phyloP scores from a whole-genome alignment of 805 yeast species.

The Candida chilensis region DNA sequence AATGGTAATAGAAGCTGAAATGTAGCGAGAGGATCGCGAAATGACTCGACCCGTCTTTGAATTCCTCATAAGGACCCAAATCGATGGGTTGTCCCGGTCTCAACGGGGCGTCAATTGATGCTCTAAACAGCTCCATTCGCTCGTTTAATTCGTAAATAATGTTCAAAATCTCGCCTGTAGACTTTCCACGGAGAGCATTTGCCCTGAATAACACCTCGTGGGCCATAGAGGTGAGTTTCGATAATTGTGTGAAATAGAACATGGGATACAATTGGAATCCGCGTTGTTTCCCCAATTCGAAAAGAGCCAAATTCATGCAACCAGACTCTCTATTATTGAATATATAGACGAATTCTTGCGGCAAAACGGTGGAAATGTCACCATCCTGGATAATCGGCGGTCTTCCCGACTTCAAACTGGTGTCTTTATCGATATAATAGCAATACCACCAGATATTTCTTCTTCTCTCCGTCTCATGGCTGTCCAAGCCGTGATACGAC shows the following conservation, averaged over 20 bases:
- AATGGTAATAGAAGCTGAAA: neutral
- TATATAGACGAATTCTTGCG: slow-evolving; percentile 5
- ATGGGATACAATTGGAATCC: neutral
- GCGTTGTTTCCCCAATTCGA: neutral
- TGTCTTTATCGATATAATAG: slow-evolving; percentile 15
- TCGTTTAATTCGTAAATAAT: neutral
- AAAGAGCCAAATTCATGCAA: neutral
- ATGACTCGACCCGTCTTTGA: neutral
- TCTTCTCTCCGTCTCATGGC: slow-evolving; percentile 7
- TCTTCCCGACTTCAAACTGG: slow-evolving; percentile 18
- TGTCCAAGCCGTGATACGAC: slow-evolving; percentile 4
- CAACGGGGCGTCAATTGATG: neutral
- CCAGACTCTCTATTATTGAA: neutral
- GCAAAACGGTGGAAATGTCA: slow-evolving; percentile 12
- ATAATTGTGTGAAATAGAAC: neutral
- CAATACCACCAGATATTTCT: slow-evolving; percentile 20
- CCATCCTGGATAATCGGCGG: slow-evolving; percentile 12
- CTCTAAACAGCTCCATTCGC: neutral
- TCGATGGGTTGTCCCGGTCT: neutral
- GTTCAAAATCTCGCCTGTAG: neutral
- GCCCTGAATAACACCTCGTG: neutral
- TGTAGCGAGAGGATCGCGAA: neutral
- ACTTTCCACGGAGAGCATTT: neutral
- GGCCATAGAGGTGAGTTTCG: neutral
- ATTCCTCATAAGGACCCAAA: neutral